Base-by-base conservation (phyloP, 177 flowering plant species). In the Vitis hybrid region DNA sequence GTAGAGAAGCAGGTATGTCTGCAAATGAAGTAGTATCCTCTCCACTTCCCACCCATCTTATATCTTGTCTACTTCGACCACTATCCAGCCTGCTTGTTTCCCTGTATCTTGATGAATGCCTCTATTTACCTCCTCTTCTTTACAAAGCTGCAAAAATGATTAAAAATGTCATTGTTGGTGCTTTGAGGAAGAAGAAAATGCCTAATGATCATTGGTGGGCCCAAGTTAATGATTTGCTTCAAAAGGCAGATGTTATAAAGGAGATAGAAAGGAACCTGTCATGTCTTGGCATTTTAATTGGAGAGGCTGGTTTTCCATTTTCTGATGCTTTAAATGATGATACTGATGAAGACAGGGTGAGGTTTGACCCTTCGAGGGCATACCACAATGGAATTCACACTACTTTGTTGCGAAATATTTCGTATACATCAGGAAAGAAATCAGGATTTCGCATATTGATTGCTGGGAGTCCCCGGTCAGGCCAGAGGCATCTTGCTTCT, bases 1-100 rank as follows among this genome's bases (percentile, higher is more conserved):
- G 88, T 45, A 87, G 98, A 81, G 99, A 88, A 85, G 92, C 92
- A 59, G 99, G 97, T 69, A 84, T 83, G 75, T 90, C 94, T 72
- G 93, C 91, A 72, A 85, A 86, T 83, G 93, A 87, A 66, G 78
- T 91, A 52, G 76, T 84, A 56, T 80, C 89, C 22, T 86, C 87
- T 60, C 92, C 98, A 64, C 91, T 93, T 78, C 84, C 82, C 2
- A n/a, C 76, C 13, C 88, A 90, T 77, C 91, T 95, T 29, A 70
- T 87, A 77, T 89, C 95, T 62, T 89, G 91, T 75, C 77, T 95
- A 70, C 78, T 90, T 74, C 88, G 72, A 66, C 93, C 99, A 50
- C 77, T 95, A 6, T 77, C 81, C 11, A 81, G 68, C 65, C 79
- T 95, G 84, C 82, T 95, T 61, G 82, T 90, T 68, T 86, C 90